Conservation (phyloP, 345 rosid species). For the Acer yangbiense region DNA sequence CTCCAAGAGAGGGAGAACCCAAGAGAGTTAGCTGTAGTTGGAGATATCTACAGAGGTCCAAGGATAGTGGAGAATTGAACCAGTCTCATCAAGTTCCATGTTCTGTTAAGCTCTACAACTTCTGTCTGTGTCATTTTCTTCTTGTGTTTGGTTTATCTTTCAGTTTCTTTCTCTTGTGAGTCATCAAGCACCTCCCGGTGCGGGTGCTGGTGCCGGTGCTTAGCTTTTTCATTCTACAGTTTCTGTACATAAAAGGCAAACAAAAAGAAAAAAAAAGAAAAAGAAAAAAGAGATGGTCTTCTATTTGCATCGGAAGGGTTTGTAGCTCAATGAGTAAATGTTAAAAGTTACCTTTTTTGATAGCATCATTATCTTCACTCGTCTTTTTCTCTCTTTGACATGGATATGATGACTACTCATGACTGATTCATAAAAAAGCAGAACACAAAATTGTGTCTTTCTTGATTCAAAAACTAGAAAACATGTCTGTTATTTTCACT, state of each 20-base stretch:
- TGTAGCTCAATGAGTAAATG: constrained; percentile 18
- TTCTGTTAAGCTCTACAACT: constrained; percentile 17
- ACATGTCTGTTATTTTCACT: neutral
- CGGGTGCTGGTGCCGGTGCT: neutral
- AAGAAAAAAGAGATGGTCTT: neutral
- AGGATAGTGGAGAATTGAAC: constrained; percentile 42
- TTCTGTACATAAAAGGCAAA: constrained; percentile 45
- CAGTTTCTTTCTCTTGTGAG: constrained; percentile 1
- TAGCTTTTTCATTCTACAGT: constrained; percentile 26
- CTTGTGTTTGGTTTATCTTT: neutral
- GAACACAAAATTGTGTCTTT: neutral
- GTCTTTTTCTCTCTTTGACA: neutral
- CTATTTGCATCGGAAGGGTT: constrained; percentile 18
- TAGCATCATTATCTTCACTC: neutral
- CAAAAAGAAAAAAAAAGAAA: neutral
- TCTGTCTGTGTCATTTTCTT: neutral
- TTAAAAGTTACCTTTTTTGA: constrained; percentile 6
- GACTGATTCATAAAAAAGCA: neutral
- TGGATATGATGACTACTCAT: neutral
- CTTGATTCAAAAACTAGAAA: neutral
- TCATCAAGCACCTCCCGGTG: constrained; percentile 6
- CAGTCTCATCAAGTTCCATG: constrained; percentile 9
- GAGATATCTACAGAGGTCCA: constrained; percentile 59
- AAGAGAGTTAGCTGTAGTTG: constrained; percentile 51
- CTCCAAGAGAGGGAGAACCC: constrained; percentile 68